A percentile compares a stretch with the other conserved stretches of the same genome.
Evolutionary conservation across 78 protist genomes (phyloP).

Genomic region (Guillardia theta): DNA sequence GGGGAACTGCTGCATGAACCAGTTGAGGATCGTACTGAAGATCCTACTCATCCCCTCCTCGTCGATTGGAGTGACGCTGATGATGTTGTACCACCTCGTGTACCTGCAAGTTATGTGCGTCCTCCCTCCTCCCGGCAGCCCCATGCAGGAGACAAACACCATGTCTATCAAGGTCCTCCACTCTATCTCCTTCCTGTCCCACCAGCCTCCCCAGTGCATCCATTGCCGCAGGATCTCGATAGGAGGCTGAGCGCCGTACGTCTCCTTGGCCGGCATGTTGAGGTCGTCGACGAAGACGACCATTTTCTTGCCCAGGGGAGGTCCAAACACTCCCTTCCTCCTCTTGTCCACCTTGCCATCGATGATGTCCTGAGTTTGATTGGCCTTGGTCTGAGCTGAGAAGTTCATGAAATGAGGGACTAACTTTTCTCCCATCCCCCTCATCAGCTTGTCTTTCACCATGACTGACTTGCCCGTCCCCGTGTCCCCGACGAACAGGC

Average conservation of each 20-base stretch:
- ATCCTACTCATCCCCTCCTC: slow-evolving; percentile 30
- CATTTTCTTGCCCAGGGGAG: slow-evolving; percentile 65
- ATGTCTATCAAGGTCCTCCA: neutral
- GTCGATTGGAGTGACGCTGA: slow-evolving; percentile 30
- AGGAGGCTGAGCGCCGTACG: slow-evolving; percentile 91
- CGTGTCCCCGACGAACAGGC: slow-evolving; percentile 71
- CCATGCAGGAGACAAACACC: neutral
- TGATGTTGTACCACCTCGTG: neutral
- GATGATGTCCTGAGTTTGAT: slow-evolving; percentile 61
- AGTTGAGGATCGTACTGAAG: slow-evolving; percentile 36
- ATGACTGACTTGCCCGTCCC: slow-evolving; percentile 79
- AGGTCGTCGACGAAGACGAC: slow-evolving; percentile 82
- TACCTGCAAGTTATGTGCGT: neutral
- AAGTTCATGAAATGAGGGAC: slow-evolving; percentile 60
- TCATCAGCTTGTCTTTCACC: slow-evolving; percentile 32
- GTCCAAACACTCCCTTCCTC: slow-evolving; percentile 68
- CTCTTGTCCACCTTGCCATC: slow-evolving; percentile 69
- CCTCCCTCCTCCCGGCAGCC: neutral
- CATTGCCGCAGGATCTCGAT: slow-evolving; percentile 60
- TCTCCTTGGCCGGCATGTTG: slow-evolving; percentile 82
- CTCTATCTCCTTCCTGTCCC: neutral
- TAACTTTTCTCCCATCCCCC: slow-evolving; percentile 23
- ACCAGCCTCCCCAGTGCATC: neutral
- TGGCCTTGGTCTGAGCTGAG: slow-evolving; percentile 68
- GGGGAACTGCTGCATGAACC: neutral